Conservation (phyloP, 1,139 yeast species). For the Nakaseomyces sp. region DNA sequence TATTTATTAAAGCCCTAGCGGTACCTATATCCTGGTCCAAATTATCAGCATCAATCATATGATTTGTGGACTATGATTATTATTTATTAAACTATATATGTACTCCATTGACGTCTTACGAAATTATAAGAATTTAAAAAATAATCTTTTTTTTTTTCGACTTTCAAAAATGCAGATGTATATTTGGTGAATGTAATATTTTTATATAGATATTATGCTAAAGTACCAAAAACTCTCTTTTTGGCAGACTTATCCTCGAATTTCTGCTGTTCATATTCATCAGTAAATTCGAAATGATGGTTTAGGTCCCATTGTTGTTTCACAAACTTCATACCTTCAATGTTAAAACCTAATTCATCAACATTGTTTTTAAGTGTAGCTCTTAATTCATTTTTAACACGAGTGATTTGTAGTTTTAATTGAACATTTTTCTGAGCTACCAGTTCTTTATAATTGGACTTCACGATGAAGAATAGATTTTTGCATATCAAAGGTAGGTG, state of each 20-base stretch:
- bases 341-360: conserved; percentile 70
- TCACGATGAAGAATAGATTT: conserved; percentile 63
- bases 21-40: no score
- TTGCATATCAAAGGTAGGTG: conserved; percentile 59
- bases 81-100: no score
- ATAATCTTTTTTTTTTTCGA: background rate
- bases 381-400: conserved; percentile 51
- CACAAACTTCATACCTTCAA: conserved; percentile 70
- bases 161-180: background rate
- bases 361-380: conserved; percentile 43
- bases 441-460: conserved; percentile 68
- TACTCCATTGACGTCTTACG: background rate
- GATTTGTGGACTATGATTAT: no score
- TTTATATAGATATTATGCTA: conserved; percentile 11
- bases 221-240: conserved; percentile 58
- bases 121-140: no score
- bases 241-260: conserved; percentile 47
- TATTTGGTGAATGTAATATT: background rate
- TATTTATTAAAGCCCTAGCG: no score
- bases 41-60: no score
- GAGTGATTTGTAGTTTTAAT: conserved; percentile 51
- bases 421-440: conserved; percentile 54
- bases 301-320: conserved; percentile 70
- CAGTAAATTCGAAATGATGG: conserved; percentile 68
- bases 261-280: conserved; percentile 52